Base-by-base conservation (phyloP, 768 basidiomycete genomes). In the Mrakia hoshinonis region DNA sequence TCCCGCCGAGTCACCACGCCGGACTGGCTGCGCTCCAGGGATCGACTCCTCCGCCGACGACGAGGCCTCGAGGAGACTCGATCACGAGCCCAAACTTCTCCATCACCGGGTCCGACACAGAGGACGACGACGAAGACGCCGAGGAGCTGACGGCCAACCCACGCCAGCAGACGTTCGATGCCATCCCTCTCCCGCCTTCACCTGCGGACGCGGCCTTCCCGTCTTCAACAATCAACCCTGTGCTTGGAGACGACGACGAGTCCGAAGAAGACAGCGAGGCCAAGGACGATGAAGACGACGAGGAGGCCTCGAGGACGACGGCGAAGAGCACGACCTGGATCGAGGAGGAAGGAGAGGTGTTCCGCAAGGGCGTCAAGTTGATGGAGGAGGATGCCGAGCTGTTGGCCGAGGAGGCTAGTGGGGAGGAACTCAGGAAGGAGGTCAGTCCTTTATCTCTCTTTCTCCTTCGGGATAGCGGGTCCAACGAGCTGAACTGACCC, bases 331-430 rank as follows among this genome's bases (percentile, higher is more conserved):
- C 86, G 74, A 86, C 83, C 65, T 91, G 90, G 88, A 89, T 94
- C 0, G 90, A 87, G 68, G 96, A 98, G 78, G 96, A 99, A 78
- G 92, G 92, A 0, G 95, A 98, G 80, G 89, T 98, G 49, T 97
- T 97, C 82, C 83, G 94, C 51, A 94, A 95, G 77, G 92, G 93
- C 0, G 86, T 84, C 12, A 88, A 87, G 4, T 81, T 97, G 24
- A 79, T 80, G 0, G 77, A 78, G 3, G 77, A 93, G 75, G 87
- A 86, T 0, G 92, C 92, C 75, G 75, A 77, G 24, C 76, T 75
- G 13, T 78, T 76, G 38, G 91, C 88, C 76, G 89, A 86, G 20
- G 77, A 81, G 31, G 77, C 80, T 0, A 77, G 74, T 39, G 91
- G 92, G 0, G 94, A 97, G 77, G 91, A 92, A 51, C 81, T 98